A percentile compares a stretch with the other conserved stretches of the same genome.
phyloP scores from a whole-genome alignment of 129 eudicot species.

The Chrysanthemum seticuspe region DNA sequence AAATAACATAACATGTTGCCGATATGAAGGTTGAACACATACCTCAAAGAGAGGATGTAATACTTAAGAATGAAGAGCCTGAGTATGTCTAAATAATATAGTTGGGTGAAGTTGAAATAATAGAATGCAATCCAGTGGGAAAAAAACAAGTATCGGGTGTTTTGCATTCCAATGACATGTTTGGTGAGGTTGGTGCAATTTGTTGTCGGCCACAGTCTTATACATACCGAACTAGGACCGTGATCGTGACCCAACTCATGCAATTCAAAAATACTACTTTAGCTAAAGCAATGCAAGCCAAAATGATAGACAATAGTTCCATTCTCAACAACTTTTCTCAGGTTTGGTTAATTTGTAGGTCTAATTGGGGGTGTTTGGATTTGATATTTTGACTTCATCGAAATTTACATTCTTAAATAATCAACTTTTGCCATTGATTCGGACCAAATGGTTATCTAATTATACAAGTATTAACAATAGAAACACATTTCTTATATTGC shows the following conservation, averaged over 20 bases:
- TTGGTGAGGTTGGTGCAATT: slow-evolving; percentile 91
- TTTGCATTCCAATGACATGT: slow-evolving; percentile 57
- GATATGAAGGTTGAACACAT: slow-evolving; percentile 85
- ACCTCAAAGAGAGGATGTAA: slow-evolving; percentile 90
- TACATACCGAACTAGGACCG: slow-evolving; percentile 78
- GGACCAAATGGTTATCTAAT: background rate
- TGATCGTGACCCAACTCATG: slow-evolving; percentile 73
- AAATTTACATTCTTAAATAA: too few relatives aligned
- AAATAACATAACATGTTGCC: slow-evolving; percentile 41
- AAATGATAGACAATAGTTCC: slow-evolving; percentile 57
- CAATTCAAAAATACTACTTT: slow-evolving; percentile 66
- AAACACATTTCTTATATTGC: too few relatives aligned
- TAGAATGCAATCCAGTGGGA: slow-evolving; percentile 53
- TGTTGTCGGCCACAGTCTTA: slow-evolving; percentile 72
- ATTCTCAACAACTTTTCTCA: slow-evolving; percentile 80
- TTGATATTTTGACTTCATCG: background rate
- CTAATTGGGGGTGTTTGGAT: too few relatives aligned
- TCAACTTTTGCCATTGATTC: too few relatives aligned
- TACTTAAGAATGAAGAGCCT: slow-evolving; percentile 73
- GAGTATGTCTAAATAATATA: slow-evolving; percentile 84
- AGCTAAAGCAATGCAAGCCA: slow-evolving; percentile 70
- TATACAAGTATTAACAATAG: too few relatives aligned
- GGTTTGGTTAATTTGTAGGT: slow-evolving; percentile 29
- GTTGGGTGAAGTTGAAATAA: slow-evolving; percentile 78
- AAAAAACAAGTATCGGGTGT: slow-evolving; percentile 54